These are phyloP conservation scores for Trichoderma atrobrunneum DNA, from an alignment of 2,329 filamentous ascomycete genomes.

Conservation along the genomic window DNA sequence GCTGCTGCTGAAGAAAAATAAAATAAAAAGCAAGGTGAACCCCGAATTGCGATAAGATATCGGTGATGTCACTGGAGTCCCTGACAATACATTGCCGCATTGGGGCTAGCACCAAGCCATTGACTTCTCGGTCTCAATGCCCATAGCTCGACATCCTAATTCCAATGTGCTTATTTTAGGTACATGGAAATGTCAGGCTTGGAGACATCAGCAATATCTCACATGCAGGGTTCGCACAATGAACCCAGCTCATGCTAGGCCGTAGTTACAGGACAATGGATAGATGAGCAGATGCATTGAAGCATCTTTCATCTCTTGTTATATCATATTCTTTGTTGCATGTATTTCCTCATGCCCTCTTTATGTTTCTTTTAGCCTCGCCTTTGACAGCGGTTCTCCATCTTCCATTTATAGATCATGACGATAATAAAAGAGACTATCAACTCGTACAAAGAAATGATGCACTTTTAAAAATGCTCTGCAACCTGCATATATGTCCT, in stretches of 20 bases:
- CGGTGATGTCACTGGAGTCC: neutral
- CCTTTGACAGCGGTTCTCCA: neutral
- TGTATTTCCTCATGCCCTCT: neutral
- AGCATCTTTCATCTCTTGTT: neutral
- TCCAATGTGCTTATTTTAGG: neutral
- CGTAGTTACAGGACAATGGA: neutral
- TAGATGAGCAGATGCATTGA: neutral
- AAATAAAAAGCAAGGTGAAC: neutral
- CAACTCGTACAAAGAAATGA: neutral
- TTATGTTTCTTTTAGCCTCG: neutral
- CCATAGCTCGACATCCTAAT: no score
- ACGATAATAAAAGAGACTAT: neutral
- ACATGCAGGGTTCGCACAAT: neutral
- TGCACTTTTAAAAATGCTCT: neutral
- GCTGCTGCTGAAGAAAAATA: neutral
- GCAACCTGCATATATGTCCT: neutral
- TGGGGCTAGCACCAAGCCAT: neutral
- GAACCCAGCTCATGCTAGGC: neutral
- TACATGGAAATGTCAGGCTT: neutral
- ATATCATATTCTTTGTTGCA: neutral
- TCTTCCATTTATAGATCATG: neutral
- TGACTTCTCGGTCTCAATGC: neutral
- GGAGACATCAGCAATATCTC: neutral
- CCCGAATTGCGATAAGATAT: constrained; percentile 2
- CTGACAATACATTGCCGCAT: neutral